These are phyloP conservation scores for Rhodotorula kratochvilovae DNA, from an alignment of 768 basidiomycete species.

Conservation along the genomic window DNA sequence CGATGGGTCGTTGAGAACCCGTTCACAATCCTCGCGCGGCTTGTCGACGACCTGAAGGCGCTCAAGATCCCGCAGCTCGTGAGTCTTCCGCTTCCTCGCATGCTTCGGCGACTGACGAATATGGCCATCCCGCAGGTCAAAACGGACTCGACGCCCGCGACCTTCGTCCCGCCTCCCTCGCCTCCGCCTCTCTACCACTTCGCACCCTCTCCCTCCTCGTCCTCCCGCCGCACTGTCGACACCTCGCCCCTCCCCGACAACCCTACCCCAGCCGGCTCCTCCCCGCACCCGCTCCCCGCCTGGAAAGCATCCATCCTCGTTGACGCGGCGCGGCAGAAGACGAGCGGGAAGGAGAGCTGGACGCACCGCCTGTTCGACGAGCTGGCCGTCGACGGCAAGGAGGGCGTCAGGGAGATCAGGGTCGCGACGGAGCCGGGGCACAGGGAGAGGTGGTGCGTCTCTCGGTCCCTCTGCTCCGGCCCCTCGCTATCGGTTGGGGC, in stretches of 20 bases:
- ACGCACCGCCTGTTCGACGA: slow-evolving; percentile 4
- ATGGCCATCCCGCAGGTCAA: neutral
- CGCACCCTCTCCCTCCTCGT: neutral
- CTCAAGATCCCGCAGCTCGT: slow-evolving; percentile 14
- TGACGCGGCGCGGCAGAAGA: neutral
- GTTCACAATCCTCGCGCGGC: slow-evolving; percentile 16
- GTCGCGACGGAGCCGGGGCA: neutral
- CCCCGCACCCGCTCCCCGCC: neutral
- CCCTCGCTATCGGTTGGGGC: neutral
- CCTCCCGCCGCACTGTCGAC: neutral
- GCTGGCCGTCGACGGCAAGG: neutral
- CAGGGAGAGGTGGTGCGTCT: slow-evolving; percentile 18
- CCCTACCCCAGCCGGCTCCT: slow-evolving; percentile 7
- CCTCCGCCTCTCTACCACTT: neutral
- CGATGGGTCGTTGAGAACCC: slow-evolving; percentile 33
- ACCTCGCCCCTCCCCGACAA: neutral
- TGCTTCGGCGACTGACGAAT: too few relatives aligned
- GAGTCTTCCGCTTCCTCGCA: neutral
- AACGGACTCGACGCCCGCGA: neutral
- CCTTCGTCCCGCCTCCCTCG: neutral
- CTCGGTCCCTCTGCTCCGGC: neutral
- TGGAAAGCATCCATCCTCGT: slow-evolving; percentile 14
- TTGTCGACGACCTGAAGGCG: neutral
- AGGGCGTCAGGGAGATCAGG: neutral
- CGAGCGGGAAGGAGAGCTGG: too few relatives aligned